Base-by-base conservation (phyloP, 306 rosid species). In the Carpinus viminea region DNA sequence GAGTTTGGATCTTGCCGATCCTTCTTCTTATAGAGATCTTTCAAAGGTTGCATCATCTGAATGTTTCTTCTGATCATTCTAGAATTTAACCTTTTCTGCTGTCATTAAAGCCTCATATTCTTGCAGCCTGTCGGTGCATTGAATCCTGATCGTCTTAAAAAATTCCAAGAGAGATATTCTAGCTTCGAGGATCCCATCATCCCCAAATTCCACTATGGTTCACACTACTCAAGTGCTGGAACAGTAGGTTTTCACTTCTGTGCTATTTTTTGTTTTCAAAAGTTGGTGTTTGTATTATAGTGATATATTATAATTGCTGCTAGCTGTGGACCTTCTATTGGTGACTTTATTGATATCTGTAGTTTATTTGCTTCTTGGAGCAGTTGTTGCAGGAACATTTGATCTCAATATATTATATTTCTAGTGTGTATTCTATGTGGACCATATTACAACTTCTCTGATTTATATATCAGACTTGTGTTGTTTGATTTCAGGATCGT, bases 141-240 rank as follows among this genome's bases (percentile, higher is more conserved):
- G 69, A 91, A 88, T 86, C 75, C 98, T 52, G 90, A 91, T 76
- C 99, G 97, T 48, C 83, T 93, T 72, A 80, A 85, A 78, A 95
- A 91, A 72, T 91, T 93, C 86, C 94, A 91, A 89, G 97, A 95
- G 91, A 88, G 99, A 84, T 95, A 91, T 78, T 80, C 89, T 53
- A 93, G 89, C 87, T 95, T 95, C 80, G 97, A 93, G 79, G 99
- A 95, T 88, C 99, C 98, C 1, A 73, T 90, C 85, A 95, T 93
- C 62, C 98, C 99, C 79, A 95, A 93, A 81, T 95, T 95, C 76
- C 99, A 93, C 87, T 95, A 91, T 65, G 99, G 99, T 78, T 95
- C 99, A 61, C 98, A 95, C 89, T 95, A 93, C 86, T 95, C 98
- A 12, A 95, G 98, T 89, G 99, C 99, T 70, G 99, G 98, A 89